phyloP scores from a whole-genome alignment of 768 basidiomycete genomes.

The Candolleomyces eurysporus region DNA sequence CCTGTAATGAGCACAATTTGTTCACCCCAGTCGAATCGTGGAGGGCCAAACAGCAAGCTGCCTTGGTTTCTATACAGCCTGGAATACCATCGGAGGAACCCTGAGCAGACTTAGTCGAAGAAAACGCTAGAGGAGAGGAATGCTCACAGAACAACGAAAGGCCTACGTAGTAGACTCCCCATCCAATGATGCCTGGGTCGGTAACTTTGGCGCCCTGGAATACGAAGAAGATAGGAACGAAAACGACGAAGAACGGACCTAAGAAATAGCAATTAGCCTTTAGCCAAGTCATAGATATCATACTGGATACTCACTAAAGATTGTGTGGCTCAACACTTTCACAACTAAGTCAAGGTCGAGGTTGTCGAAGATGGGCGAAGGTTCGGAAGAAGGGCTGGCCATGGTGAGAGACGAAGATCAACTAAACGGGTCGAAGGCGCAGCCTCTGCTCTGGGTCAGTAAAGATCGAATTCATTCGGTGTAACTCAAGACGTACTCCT shows the following conservation, averaged over 20 bases:
- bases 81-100: neutral
- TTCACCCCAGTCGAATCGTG: slow-evolving; percentile 76
- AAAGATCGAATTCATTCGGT: neutral
- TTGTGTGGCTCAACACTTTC: slow-evolving; percentile 76
- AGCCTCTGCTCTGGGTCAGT: slow-evolving; percentile 17
- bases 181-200: slow-evolving; percentile 50
- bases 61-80: slow-evolving; percentile 74
- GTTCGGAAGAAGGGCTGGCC: slow-evolving; percentile 29
- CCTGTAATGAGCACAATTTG: slow-evolving; percentile 92
- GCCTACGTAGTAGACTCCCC: slow-evolving; percentile 53
- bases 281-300: neutral
- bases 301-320: slow-evolving; percentile 60
- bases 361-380: slow-evolving; percentile 59
- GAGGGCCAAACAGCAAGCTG: slow-evolving; percentile 57
- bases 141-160: slow-evolving; percentile 70
- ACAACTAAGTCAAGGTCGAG: slow-evolving; percentile 76
- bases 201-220: slow-evolving; percentile 61
- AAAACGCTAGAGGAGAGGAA: neutral
- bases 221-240: slow-evolving; percentile 75
- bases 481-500: neutral
- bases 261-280: slow-evolving; percentile 1
- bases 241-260: slow-evolving; percentile 85
- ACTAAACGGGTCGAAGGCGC: slow-evolving; percentile 22
- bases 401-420: slow-evolving; percentile 7
- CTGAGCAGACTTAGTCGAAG: neutral